Evolutionary conservation across 2,329 filamentous ascomycete species (phyloP).

Genomic region (Colletotrichum spinosum): DNA sequence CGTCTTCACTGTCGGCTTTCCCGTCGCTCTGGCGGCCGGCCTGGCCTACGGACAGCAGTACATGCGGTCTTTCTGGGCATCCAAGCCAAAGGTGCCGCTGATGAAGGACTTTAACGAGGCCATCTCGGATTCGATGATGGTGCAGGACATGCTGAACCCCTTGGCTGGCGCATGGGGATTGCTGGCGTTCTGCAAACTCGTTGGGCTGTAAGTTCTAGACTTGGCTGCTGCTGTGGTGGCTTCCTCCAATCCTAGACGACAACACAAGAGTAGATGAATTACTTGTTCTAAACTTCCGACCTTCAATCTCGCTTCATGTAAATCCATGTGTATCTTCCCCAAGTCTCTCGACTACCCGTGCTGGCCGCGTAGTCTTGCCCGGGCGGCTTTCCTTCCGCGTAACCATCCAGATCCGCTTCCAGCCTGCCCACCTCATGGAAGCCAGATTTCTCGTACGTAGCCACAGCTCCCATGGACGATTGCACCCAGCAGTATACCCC

Average conservation of each 20-base stretch:
- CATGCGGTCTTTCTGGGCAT: slow-evolving; percentile 44
- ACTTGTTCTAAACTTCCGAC: background rate
- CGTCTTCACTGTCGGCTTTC: slow-evolving; percentile 38
- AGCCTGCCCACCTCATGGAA: slow-evolving; percentile 40
- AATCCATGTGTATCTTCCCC: slow-evolving; percentile 40
- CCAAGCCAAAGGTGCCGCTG: slow-evolving; percentile 44
- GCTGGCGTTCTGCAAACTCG: slow-evolving; percentile 40
- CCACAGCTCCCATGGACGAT: slow-evolving; percentile 41
- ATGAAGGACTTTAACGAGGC: slow-evolving; percentile 46
- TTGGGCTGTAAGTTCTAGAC: slow-evolving; percentile 28
- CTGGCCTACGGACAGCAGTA: slow-evolving; percentile 39
- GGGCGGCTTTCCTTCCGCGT: slow-evolving; percentile 7
- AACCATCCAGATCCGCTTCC: slow-evolving; percentile 17
- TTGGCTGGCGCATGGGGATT: slow-evolving; percentile 39
- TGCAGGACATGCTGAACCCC: slow-evolving; percentile 38
- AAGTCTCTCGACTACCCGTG: slow-evolving; percentile 39
- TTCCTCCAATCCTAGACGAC: background rate
- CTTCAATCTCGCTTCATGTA: slow-evolving; percentile 46
- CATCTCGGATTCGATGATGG: slow-evolving; percentile 41
- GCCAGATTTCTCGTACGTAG: slow-evolving; percentile 45
- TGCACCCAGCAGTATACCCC: slow-evolving; percentile 45
- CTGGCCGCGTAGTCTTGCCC: background rate
- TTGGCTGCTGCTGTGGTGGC: background rate
- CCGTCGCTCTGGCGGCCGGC: slow-evolving; percentile 37
- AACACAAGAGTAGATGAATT: background rate